Evolutionary conservation across 768 basidiomycete species (phyloP).

Genomic region (Lentinus brumalis): DNA sequence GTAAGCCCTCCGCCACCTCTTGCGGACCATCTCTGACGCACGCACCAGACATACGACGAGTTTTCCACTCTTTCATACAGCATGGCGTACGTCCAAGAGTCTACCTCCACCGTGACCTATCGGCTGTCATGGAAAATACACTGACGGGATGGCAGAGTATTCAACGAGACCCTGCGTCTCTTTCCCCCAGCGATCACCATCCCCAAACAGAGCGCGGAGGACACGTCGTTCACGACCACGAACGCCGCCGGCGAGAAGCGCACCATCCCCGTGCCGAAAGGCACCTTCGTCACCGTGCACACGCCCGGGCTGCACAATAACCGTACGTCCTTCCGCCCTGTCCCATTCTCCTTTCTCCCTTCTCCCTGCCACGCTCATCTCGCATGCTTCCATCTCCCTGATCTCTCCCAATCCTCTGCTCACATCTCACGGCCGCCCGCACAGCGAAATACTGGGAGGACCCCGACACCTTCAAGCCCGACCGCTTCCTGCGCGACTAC

Average conservation of each 20-base stretch:
- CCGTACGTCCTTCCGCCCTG: slow-evolving; percentile 25
- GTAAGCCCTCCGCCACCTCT: slow-evolving; percentile 18
- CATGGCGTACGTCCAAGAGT: slow-evolving; percentile 26
- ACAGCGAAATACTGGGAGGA: slow-evolving; percentile 43
- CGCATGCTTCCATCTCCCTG: not conserved
- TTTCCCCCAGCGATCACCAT: slow-evolving; percentile 32
- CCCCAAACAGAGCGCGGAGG: slow-evolving; percentile 31
- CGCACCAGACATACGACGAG: slow-evolving; percentile 32
- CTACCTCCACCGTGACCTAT: too few species aligned
- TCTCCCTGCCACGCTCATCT: not conserved
- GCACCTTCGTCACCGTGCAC: slow-evolving; percentile 29
- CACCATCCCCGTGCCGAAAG: slow-evolving; percentile 30
- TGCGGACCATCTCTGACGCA: not conserved
- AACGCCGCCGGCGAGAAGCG: slow-evolving; percentile 29
- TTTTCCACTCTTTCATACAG: slow-evolving; percentile 24
- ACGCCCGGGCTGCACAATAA: slow-evolving; percentile 37
- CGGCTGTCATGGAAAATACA: too few species aligned
- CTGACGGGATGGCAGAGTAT: slow-evolving; percentile 24
- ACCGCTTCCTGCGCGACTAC: slow-evolving; percentile 55
- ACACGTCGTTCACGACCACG: slow-evolving; percentile 29
- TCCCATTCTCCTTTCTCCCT: not conserved
- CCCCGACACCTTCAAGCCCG: slow-evolving; percentile 38
- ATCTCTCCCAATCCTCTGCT: not conserved
- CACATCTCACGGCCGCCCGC: not conserved
- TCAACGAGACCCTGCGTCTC: slow-evolving; percentile 38